phyloP scores from a whole-genome alignment of 805 yeast genomes.

The Lachancea quebecensis region DNA sequence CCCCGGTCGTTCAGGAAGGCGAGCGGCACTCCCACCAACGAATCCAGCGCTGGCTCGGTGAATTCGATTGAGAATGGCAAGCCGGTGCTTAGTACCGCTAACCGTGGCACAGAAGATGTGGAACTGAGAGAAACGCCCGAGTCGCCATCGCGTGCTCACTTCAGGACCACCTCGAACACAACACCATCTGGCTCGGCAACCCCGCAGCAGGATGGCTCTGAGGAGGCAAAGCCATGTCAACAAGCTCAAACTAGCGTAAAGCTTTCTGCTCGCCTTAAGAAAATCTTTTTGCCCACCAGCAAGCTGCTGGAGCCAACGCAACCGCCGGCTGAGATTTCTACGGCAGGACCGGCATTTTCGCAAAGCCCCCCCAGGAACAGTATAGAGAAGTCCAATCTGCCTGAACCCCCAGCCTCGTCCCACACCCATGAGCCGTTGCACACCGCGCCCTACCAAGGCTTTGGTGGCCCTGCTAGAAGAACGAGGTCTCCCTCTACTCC shows the following conservation, averaged over 20 bases:
- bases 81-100: neutral
- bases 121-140: neutral
- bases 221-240: neutral
- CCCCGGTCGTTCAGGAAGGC: constrained; percentile 8
- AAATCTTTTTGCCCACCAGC: neutral
- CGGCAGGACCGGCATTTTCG: neutral
- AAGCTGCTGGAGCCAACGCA: neutral
- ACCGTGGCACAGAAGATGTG: neutral
- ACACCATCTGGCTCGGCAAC: neutral
- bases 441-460: neutral
- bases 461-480: constrained; percentile 4
- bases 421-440: neutral
- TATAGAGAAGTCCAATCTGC: neutral
- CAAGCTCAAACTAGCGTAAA: neutral
- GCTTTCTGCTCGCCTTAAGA: constrained; percentile 1
- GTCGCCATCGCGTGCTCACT: neutral
- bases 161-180: neutral
- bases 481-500: constrained; percentile 22
- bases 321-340: neutral
- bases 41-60: constrained; percentile 3
- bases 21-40: constrained; percentile 3
- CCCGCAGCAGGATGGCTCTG: neutral
- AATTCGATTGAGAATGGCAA: neutral
- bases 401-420: neutral
- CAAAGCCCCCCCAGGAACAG: neutral